Percentiles rank a stretch among this genome's conserved stretches.
Conservation (phyloP, 257 asterid species). For the Parsonsia alboflavescens region DNA sequence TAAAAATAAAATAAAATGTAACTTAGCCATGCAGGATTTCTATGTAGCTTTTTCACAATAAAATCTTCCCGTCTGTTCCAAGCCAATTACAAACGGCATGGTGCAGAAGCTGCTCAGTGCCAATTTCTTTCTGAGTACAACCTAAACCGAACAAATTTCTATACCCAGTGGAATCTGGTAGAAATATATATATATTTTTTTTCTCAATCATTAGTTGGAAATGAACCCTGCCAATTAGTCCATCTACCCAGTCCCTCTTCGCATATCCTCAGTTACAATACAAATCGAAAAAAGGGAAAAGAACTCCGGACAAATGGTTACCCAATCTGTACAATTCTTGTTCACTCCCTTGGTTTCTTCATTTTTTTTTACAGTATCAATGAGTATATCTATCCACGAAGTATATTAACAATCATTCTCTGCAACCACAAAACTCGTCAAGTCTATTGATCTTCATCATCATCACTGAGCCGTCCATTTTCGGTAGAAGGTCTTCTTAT, state of each 20-base stretch:
- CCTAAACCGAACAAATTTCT: neutral
- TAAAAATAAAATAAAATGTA: too few species aligned
- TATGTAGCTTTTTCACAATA: neutral
- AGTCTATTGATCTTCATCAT: constrained; percentile 40
- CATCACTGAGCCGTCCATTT: constrained; percentile 27
- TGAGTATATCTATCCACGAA: constrained; percentile 11
- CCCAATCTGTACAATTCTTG: constrained; percentile 31
- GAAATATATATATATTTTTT: too few species aligned
- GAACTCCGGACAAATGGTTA: constrained; percentile 11
- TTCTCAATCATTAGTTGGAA: neutral
- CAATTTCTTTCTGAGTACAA: neutral
- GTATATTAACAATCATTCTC: constrained; percentile 27
- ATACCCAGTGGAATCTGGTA: constrained; percentile 3
- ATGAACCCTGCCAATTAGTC: neutral
- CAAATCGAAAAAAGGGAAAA: neutral
- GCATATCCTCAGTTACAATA: neutral
- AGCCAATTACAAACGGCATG: neutral
- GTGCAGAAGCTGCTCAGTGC: neutral
- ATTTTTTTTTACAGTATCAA: constrained; percentile 27
- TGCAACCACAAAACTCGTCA: constrained; percentile 19
- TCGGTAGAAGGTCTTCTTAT: constrained; percentile 54
- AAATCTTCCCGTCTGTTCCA: too few species aligned
- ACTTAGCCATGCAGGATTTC: neutral
- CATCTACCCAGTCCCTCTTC: neutral
- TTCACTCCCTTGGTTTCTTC: constrained; percentile 21